Evolutionary conservation across 108 stramenopile genomes (phyloP).

Genomic region (Mediolabrus comicus): DNA sequence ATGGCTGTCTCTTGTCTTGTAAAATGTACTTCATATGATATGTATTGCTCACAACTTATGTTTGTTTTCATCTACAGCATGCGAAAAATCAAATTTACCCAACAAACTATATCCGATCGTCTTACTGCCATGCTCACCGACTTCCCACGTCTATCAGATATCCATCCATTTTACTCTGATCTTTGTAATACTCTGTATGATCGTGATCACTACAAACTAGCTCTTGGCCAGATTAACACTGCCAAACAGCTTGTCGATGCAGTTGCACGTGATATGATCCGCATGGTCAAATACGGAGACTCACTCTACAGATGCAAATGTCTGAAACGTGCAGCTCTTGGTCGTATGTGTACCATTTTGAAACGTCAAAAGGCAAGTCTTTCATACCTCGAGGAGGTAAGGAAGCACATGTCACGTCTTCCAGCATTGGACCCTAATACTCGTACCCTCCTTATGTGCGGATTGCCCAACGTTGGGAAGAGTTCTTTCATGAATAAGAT

Average conservation of each 20-base stretch:
- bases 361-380: slow-evolving; percentile 95
- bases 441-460: slow-evolving; percentile 96
- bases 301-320: slow-evolving; percentile 98
- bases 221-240: slow-evolving; percentile 97
- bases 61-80: slow-evolving; percentile 57
- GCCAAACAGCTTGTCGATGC: slow-evolving; percentile 91
- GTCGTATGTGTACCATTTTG: slow-evolving; percentile 98
- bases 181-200: slow-evolving; percentile 99
- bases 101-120: slow-evolving; percentile 94
- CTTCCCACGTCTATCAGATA: slow-evolving; percentile 98
- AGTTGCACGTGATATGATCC: slow-evolving; percentile 94
- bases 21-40: neutral
- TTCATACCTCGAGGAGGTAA: slow-evolving; percentile 97
- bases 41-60: neutral
- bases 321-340: slow-evolving; percentile 97
- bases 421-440: slow-evolving; percentile 98
- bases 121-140: slow-evolving; percentile 90
- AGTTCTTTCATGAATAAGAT: slow-evolving; percentile 99
- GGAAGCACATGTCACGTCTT: slow-evolving; percentile 96
- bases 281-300: slow-evolving; percentile 99
- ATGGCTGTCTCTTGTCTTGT: neutral
- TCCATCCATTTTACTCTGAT: slow-evolving; percentile 99
- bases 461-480: slow-evolving; percentile 99
- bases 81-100: slow-evolving; percentile 99
- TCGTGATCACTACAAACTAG: slow-evolving; percentile 99